Evolutionary conservation across 768 basidiomycete species (phyloP).

Genomic region (Nidularia sp.): DNA sequence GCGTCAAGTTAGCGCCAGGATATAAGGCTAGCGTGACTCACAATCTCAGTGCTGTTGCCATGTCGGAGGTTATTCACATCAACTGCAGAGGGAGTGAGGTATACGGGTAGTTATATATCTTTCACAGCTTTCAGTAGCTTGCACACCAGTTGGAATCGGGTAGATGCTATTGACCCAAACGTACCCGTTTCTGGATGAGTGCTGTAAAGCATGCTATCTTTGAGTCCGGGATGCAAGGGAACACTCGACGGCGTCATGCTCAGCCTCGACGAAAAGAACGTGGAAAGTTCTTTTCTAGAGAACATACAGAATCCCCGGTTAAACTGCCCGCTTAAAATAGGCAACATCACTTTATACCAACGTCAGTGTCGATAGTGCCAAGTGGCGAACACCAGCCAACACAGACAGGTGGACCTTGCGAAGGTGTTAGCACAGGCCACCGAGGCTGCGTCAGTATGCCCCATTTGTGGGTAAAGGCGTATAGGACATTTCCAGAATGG

Average conservation of each 20-base stretch:
- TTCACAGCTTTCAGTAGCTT: neutral
- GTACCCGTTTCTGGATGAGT: slow-evolving; percentile 2
- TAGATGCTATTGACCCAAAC: neutral
- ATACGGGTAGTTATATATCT: neutral
- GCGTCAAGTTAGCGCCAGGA: neutral
- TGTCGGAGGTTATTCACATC: slow-evolving; percentile 10
- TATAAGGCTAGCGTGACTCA: slow-evolving; percentile 12
- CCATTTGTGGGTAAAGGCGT: neutral
- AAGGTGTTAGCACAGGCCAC: neutral
- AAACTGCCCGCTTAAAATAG: slow-evolving; percentile 8
- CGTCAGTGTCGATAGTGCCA: neutral
- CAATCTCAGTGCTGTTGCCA: slow-evolving; percentile 13
- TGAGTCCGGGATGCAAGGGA: slow-evolving; percentile 12
- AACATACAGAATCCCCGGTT: neutral
- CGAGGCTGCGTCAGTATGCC: neutral
- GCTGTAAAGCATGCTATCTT: slow-evolving; percentile 13
- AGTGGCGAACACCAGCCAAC: neutral
- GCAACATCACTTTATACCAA: neutral
- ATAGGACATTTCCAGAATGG: neutral
- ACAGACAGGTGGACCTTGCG: neutral
- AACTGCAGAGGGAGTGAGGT: neutral
- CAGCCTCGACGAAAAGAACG: slow-evolving; percentile 22
- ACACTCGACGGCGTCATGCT: slow-evolving; percentile 10
- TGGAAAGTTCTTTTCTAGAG: slow-evolving; percentile 12
- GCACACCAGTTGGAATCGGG: neutral